These are phyloP conservation scores for Clathrus columnatus DNA, from an alignment of 768 basidiomycete genomes.

Conservation along the genomic window DNA sequence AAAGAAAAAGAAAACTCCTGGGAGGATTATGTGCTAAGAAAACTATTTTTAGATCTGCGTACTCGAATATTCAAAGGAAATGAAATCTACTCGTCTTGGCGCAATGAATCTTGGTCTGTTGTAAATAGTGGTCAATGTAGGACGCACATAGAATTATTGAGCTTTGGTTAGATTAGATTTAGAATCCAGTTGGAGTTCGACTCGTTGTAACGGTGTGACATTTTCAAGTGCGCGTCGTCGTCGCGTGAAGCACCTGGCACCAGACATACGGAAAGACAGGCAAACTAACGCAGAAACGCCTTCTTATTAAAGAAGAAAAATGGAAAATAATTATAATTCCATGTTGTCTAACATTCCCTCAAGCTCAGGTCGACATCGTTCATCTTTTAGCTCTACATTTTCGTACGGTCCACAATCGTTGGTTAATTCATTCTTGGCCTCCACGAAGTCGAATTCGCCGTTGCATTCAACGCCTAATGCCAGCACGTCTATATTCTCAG, in stretches of 20 bases:
- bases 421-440: slow-evolving; percentile 60
- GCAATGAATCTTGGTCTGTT: slow-evolving; percentile 7
- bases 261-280: background rate
- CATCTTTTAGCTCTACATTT: slow-evolving; percentile 72
- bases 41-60: slow-evolving; percentile 1
- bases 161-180: background rate
- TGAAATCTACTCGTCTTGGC: background rate
- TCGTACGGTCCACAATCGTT: slow-evolving; percentile 76
- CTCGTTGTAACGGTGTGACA: slow-evolving; percentile 3
- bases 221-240: slow-evolving; percentile 3
- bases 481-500: slow-evolving; percentile 26
- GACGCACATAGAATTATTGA: background rate
- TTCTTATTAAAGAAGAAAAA: background rate
- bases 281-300: background rate
- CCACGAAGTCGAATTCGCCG: slow-evolving; percentile 53
- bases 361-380: slow-evolving; percentile 36
- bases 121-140: background rate
- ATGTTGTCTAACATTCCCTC: slow-evolving; percentile 4
- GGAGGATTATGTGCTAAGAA: background rate
- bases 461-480: slow-evolving; percentile 34
- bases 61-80: slow-evolving; percentile 3
- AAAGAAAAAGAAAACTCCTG: background rate
- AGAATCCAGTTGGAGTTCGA: background rate
- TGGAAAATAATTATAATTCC: slow-evolving; percentile 4
- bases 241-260: slow-evolving; percentile 2